Evolutionary conservation across 495 filamentous ascomycete genomes (phyloP), one percentile per base, ranked within the genome.

Genomic region (Articulospora tetracladia): DNA sequence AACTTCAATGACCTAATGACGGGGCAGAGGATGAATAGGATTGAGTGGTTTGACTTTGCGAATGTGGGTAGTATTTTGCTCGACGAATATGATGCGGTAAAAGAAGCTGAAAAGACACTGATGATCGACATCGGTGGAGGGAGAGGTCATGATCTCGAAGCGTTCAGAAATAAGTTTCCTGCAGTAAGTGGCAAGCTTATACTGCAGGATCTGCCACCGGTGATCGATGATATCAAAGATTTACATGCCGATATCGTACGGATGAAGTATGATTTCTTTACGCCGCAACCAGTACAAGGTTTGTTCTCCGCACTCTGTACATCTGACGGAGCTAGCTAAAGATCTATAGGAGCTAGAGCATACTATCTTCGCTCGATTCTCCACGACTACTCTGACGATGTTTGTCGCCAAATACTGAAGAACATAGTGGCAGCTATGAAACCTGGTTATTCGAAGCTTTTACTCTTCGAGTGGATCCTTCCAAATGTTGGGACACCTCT

Each of bases 281-380:
- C 70, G n/a, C 60, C 65, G 8, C 78, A 59, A 24, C 73, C 78
- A 7, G 60, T 81, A 2, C 71, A 76, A 61, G 79, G 77, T 77
- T 69, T n/a, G 63, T 55, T 27, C 19, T 10, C 3, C 1, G 46
- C 19, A 36, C 25, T 19, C 27, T 23, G 27, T 3, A 7, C 44
- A 24, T 27, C 39, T 19, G 36, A 73, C 76, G n/a, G 24, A 70
- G 74, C 60, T 26, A 23, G 23, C 32, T 57, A 28, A 44, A 20
- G 15, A 39, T 49, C 8, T 22, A 25, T 55, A 76, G 75, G 77
- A 0, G 79, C 79, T 22, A 68, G 71, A 22, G 72, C 69, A 27
- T 83, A 83, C 59, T 71, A 80, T 28, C 64, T 83, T n/a, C 73
- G 79, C 7, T 68, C 71, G 58, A 73, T 84, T 23, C 50, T 84